These are phyloP conservation scores for Vaccinium myrtillus DNA, from an alignment of 148 eudicot genomes.

Conservation along the genomic window DNA sequence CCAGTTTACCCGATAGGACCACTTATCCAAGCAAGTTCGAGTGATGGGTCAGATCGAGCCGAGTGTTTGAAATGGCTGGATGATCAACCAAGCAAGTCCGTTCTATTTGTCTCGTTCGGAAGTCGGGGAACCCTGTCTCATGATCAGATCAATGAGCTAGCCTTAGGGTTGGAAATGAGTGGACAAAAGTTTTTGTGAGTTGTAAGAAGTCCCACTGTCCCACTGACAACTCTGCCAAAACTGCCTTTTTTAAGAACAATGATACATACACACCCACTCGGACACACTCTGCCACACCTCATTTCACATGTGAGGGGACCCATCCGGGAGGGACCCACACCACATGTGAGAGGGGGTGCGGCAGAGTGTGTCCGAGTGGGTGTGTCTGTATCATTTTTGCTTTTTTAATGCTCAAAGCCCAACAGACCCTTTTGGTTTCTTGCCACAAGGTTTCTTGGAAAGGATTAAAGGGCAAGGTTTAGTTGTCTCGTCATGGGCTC, in stretches of 20 bases:
- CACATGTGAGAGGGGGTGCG: no score
- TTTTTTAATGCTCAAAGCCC: conserved; percentile 14
- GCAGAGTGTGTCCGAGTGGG: no score
- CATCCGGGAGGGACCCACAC: no score
- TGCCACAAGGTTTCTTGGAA: conserved; percentile 37
- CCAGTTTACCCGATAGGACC: conserved; percentile 44
- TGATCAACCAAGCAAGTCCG: conserved; percentile 45
- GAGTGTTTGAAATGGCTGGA: conserved; percentile 44
- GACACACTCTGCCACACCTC: no score
- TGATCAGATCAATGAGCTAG: conserved; percentile 43
- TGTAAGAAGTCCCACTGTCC: conserved; percentile 43
- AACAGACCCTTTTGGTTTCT: conserved; percentile 23
- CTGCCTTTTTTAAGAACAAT: conserved; percentile 22
- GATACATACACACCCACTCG: no score
- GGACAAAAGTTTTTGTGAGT: conserved; percentile 47
- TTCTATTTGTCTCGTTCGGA: conserved; percentile 50
- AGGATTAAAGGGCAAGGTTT: conserved; percentile 28
- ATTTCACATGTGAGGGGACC: no score
- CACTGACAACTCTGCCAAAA: conserved; percentile 18
- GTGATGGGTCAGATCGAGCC: not conserved
- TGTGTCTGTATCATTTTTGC: no score
- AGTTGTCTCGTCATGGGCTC: conserved; percentile 32
- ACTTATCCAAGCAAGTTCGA: conserved; percentile 20
- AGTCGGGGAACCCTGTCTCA: conserved; percentile 52
- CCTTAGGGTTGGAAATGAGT: conserved; percentile 48